A percentile compares a stretch with the other conserved stretches of the same genome.
Evolutionary conservation across 331 rosid genomes (phyloP).

Genomic region (Pyrus hybrid): DNA sequence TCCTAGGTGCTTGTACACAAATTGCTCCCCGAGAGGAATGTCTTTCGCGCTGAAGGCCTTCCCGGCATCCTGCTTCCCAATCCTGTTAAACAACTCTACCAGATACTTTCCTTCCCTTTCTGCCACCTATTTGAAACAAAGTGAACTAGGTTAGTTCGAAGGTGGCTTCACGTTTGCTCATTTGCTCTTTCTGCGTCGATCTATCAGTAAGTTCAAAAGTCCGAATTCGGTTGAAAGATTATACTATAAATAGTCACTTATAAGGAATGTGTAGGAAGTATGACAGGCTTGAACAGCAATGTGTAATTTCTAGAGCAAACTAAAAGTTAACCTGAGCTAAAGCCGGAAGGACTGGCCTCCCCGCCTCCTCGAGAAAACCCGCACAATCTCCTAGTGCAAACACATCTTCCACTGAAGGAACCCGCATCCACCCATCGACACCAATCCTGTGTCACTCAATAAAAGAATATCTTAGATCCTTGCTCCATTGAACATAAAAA

Average conservation of each 20-base stretch:
- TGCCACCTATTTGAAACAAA: slow-evolving; percentile 52
- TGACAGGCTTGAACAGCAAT: background rate
- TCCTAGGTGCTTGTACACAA: slow-evolving; percentile 81
- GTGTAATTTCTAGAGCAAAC: background rate
- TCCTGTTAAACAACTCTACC: slow-evolving; percentile 56
- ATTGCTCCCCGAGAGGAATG: slow-evolving; percentile 59
- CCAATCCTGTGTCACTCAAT: slow-evolving; percentile 66
- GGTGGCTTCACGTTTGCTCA: background rate
- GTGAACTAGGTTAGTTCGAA: background rate
- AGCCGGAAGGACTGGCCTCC: slow-evolving; percentile 89
- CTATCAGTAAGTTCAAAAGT: background rate
- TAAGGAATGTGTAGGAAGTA: background rate
- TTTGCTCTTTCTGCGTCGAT: background rate
- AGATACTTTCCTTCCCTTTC: slow-evolving; percentile 82
- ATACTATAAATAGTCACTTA: too few species aligned
- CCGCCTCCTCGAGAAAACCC: slow-evolving; percentile 86
- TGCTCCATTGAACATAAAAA: background rate
- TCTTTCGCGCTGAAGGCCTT: slow-evolving; percentile 56
- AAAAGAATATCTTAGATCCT: background rate
- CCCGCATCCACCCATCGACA: slow-evolving; percentile 81
- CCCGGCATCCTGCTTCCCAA: slow-evolving; percentile 64
- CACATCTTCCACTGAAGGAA: slow-evolving; percentile 84
- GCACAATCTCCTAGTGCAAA: slow-evolving; percentile 97
- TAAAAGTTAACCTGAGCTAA: slow-evolving; percentile 65
- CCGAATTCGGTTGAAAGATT: background rate